These are phyloP conservation scores for Voacanga thouarsii DNA, from an alignment of 257 asterid species.

Conservation along the genomic window DNA sequence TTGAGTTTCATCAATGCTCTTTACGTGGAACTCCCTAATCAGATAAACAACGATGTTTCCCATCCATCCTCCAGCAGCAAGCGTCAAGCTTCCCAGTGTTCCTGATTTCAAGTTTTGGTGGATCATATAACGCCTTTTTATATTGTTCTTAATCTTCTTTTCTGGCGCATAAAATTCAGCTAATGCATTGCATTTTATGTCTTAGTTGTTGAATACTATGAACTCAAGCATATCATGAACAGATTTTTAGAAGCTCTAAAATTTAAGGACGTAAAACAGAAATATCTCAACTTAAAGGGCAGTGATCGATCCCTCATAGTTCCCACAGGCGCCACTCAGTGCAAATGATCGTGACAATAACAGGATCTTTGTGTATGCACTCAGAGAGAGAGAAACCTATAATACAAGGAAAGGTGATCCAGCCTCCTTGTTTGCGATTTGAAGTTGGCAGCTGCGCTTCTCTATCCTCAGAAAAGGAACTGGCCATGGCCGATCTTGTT, in stretches of 20 bases:
- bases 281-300: too few relatives aligned
- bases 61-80: slow-evolving; percentile 37
- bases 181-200: not conserved
- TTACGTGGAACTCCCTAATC: slow-evolving; percentile 36
- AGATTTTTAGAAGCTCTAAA: too few relatives aligned
- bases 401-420: slow-evolving; percentile 25
- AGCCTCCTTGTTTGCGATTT: slow-evolving; percentile 14
- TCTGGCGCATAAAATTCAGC: not conserved
- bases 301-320: too few relatives aligned
- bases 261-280: too few relatives aligned
- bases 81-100: slow-evolving; percentile 29
- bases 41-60: slow-evolving; percentile 45
- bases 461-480: not conserved
- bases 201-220: not conserved
- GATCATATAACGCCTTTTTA: not conserved
- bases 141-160: not conserved
- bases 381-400: too few relatives aligned
- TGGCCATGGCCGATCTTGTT: too few relatives aligned
- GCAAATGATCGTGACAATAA: too few relatives aligned
- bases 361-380: too few relatives aligned
- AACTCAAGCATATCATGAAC: not conserved
- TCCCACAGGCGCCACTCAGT: too few relatives aligned
- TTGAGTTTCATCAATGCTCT: slow-evolving; percentile 38
- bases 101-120: slow-evolving; percentile 23
- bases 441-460: not conserved